These are phyloP conservation scores for Vittaforma corneae DNA, from an alignment of 371 early-diverging fungal genomes.

Conservation along the genomic window DNA sequence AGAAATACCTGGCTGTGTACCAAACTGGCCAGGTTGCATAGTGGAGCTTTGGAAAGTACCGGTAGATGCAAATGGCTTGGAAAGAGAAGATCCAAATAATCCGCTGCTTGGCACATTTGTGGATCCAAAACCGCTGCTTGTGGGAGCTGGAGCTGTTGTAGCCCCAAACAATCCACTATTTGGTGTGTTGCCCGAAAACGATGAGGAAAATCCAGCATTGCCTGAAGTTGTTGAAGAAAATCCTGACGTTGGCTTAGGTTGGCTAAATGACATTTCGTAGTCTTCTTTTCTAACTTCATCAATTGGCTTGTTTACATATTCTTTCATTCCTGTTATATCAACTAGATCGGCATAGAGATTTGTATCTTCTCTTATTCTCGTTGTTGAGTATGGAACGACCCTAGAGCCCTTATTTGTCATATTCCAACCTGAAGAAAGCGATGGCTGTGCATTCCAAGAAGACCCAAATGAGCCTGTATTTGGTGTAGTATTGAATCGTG, in stretches of 20 bases:
- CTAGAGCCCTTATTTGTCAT: conserved; percentile 23
- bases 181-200: too few species aligned
- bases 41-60: too few species aligned
- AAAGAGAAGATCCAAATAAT: too few species aligned
- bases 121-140: too few species aligned
- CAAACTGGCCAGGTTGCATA: too few species aligned
- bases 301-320: conserved; percentile 29
- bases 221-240: not conserved
- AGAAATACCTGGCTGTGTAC: too few species aligned
- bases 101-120: too few species aligned
- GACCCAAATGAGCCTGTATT: not conserved
- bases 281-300: conserved; percentile 44
- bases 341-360: conserved; percentile 13
- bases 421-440: not conserved
- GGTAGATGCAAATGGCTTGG: too few species aligned
- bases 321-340: conserved; percentile 35
- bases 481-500: not conserved
- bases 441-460: not conserved
- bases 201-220: too few species aligned
- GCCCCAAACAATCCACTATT: too few species aligned
- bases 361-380: conserved; percentile 34
- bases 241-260: not conserved
- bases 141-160: too few species aligned
- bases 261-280: conserved; percentile 35
- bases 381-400: conserved; percentile 21